Conservation (phyloP, 306 rosid genomes). For the Vicia villosa region DNA sequence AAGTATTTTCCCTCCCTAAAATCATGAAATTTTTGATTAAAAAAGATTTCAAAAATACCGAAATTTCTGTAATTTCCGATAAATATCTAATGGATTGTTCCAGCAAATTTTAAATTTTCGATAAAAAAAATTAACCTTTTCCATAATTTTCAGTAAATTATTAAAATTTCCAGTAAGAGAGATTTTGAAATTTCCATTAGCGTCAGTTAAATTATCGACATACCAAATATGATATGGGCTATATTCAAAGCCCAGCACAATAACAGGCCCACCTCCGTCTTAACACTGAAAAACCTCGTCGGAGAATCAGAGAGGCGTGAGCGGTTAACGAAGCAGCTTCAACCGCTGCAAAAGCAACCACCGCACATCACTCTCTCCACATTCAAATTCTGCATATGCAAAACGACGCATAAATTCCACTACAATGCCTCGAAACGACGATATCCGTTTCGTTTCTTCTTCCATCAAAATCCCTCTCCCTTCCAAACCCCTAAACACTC, state of each 20-base stretch:
- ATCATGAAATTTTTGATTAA: no score
- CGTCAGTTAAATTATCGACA: no score
- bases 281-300: not conserved
- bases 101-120: no score
- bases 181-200: no score
- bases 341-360: conserved; percentile 9
- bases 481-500: conserved; percentile 39
- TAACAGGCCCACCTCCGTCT: not conserved
- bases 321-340: conserved; percentile 26
- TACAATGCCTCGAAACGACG: conserved; percentile 66
- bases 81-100: no score
- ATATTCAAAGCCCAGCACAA: not conserved
- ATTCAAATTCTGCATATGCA: not conserved
- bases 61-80: no score
- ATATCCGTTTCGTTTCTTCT: conserved; percentile 60
- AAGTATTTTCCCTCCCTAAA: no score
- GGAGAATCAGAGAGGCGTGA: not conserved
- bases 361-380: not conserved
- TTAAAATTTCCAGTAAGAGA: no score
- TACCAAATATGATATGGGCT: no score
- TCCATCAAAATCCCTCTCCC: conserved; percentile 65
- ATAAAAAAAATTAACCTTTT: no score
- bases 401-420: not conserved
- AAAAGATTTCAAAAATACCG: no score
- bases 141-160: no score